Conservation (phyloP, 2,329 filamentous ascomycete genomes). For the Paradendryphiella salina region DNA sequence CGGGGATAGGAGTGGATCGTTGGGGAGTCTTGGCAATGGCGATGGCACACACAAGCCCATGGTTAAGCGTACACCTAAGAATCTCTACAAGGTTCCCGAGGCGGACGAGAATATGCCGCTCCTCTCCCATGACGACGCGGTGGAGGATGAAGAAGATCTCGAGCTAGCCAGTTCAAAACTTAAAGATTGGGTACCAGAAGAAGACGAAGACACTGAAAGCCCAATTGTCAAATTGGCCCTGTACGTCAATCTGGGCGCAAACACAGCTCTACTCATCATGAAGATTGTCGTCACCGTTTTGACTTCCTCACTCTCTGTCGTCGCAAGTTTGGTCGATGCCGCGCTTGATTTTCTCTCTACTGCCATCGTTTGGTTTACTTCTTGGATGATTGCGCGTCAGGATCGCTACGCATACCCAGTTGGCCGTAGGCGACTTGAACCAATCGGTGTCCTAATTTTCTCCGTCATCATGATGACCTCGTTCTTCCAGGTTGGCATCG, state of each 20-base stretch:
- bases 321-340: conserved; percentile 78
- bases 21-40: conserved; percentile 33
- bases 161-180: conserved; percentile 57
- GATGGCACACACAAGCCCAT: conserved; percentile 35
- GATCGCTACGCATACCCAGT: conserved; percentile 78
- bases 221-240: conserved; percentile 84
- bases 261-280: conserved; percentile 71
- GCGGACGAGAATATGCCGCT: conserved; percentile 69
- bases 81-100: conserved; percentile 73
- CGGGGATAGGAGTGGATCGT: conserved; percentile 13
- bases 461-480: conserved; percentile 85
- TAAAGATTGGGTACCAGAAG: conserved; percentile 68
- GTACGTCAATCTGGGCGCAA: conserved; percentile 80
- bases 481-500: conserved; percentile 75
- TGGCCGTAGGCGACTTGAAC: conserved; percentile 75
- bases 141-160: conserved; percentile 44
- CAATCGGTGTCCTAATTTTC: conserved; percentile 77
- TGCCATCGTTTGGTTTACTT: conserved; percentile 78
- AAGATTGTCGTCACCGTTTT: conserved; percentile 78
- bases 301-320: conserved; percentile 78
- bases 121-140: conserved; percentile 47
- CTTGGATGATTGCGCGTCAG: conserved; percentile 70
- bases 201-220: conserved; percentile 73
- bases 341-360: conserved; percentile 80
- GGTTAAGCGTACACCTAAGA: conserved; percentile 67